Evolutionary conservation across 176 grass and related monocot genomes (phyloP).

Genomic region (Microstegium vimineum): DNA sequence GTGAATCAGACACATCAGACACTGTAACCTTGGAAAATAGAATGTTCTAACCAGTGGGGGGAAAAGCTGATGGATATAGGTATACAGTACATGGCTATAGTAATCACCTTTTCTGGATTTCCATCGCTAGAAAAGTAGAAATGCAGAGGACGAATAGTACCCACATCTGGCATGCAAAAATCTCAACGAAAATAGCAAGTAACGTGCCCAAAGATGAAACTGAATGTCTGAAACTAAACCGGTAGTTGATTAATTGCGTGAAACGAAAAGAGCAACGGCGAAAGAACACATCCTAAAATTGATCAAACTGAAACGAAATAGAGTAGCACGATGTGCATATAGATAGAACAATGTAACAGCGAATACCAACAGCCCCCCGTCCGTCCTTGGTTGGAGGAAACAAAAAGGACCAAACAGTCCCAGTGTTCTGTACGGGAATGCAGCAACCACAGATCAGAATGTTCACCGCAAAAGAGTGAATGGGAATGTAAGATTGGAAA

Average conservation of each 20-base stretch:
- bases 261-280: neutral
- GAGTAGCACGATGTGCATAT: neutral
- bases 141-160: neutral
- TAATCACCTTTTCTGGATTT: neutral
- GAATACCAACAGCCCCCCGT: neutral
- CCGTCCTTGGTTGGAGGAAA: neutral
- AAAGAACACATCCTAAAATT: neutral
- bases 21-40: neutral
- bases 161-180: conserved; percentile 7
- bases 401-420: neutral
- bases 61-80: neutral
- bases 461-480: neutral
- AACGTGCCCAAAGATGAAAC: neutral
- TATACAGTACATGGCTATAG: neutral
- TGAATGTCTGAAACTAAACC: neutral
- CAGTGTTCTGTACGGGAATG: neutral
- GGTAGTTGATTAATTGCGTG: neutral
- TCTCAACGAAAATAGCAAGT: neutral
- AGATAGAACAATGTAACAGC: conserved; percentile 8
- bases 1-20: neutral
- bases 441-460: conserved; percentile 14
- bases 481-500: neutral
- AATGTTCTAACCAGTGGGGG: neutral
- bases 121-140: neutral
- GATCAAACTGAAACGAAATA: neutral